Evolutionary conservation across 2,329 filamentous ascomycete species (phyloP), one percentile per base, ranked within the genome.

Genomic region (Cercospora zeae-maydis): DNA sequence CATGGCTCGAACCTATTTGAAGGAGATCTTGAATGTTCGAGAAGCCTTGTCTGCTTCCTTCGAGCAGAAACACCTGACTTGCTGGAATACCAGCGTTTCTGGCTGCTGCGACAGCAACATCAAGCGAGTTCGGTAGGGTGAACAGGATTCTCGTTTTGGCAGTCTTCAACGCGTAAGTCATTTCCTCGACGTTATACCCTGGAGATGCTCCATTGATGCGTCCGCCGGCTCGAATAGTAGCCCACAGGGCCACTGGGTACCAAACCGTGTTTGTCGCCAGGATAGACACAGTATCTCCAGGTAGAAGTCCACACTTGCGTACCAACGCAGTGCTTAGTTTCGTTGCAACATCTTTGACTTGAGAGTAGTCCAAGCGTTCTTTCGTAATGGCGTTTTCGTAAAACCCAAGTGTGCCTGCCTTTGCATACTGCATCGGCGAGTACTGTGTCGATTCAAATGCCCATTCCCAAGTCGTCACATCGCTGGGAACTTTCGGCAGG

Each of bases 171-270:
- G 85, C 85, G 71, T 87, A 85, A 0, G 81, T 81, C 82, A 89
- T 87, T 67, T 89, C 86, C 34, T 88, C 86, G 6, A 83, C 78
- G 59, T 83, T 87, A 73, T 88, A 89, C 0, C 85, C 86, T 0
- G 87, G 86, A 7, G 81, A 85, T 0, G 85, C 86, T 0, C 86
- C 86, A 16, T 82, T 85, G 1, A 87, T 82, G 10, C 86, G 78
- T 1, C 82, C 85, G 0, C 77, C 81, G 8, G 66, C 71, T 33
- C 82, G 78, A 4, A 86, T 76, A 0, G 82, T 80, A 0, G 82
- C 81, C 64, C 85, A 81, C 77, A 88, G 83, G 16, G 83, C 84
- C 4, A 88, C 82, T 0, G 87, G 86, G 59, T 88, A 88, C 85
- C 85, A 88, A 42, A 88, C 82, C 3, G 84, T 84, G 67, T 89